Percentiles rank a stretch among this genome's conserved stretches.
phyloP scores from a whole-genome alignment of 768 basidiomycete genomes.

The Hydnomerulius pinastri region DNA sequence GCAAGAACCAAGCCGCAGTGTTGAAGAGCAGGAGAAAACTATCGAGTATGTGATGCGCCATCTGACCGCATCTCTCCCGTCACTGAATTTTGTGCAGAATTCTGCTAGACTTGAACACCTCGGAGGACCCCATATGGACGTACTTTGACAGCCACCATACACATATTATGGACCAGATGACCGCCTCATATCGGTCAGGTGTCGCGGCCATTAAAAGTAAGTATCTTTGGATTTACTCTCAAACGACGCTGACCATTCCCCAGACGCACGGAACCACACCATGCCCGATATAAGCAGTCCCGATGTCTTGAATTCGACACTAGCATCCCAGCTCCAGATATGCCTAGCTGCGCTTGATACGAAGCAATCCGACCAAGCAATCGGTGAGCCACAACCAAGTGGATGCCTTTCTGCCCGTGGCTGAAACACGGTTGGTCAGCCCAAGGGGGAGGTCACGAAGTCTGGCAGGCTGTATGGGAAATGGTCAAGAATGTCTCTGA shows the following conservation, averaged over 20 bases:
- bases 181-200: conserved; percentile 55
- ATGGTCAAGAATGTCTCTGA: conserved; percentile 90
- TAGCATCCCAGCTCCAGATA: conserved; percentile 59
- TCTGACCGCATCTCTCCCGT: not conserved
- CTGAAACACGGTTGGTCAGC: conserved; percentile 43
- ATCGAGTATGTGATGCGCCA: conserved; percentile 75
- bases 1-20: conserved; percentile 72
- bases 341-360: conserved; percentile 62
- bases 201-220: conserved; percentile 52
- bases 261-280: conserved; percentile 51
- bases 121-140: conserved; percentile 93
- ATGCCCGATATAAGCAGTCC: conserved; percentile 36
- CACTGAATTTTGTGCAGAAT: conserved; percentile 53
- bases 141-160: conserved; percentile 94
- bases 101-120: conserved; percentile 79
- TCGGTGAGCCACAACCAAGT: conserved; percentile 45
- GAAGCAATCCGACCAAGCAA: conserved; percentile 60
- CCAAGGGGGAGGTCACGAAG: conserved; percentile 67
- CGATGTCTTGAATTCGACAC: conserved; percentile 41
- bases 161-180: conserved; percentile 80
- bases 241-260: conserved; percentile 2
- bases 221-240: conserved; percentile 11
- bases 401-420: not conserved
- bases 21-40: conserved; percentile 96
- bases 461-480: conserved; percentile 78